Conservation (phyloP, 768 basidiomycete species). For the Crassisporium funariophilum region DNA sequence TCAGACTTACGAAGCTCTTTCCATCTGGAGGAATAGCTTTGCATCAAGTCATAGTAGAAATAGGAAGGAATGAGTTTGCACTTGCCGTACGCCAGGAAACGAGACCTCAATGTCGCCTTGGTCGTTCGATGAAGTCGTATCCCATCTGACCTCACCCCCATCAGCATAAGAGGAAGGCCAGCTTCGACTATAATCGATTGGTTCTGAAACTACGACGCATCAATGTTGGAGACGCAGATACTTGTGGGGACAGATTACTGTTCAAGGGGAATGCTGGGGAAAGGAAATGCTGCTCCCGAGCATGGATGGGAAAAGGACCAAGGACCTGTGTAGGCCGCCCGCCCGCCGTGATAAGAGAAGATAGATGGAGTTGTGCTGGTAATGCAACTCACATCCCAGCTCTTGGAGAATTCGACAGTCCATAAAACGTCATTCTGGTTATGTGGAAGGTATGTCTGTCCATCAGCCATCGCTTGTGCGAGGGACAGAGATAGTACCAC, state of each 20-base stretch:
- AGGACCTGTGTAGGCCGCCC: constrained; percentile 68
- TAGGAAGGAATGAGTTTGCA: background rate
- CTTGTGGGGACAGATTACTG: constrained; percentile 38
- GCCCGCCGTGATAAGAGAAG: too few relatives aligned
- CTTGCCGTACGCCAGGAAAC: constrained; percentile 63
- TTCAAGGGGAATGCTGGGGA: constrained; percentile 75
- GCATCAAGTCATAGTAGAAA: background rate
- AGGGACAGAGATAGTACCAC: too few relatives aligned
- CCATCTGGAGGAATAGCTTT: constrained; percentile 53
- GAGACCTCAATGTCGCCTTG: constrained; percentile 60
- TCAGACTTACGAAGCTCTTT: constrained; percentile 68
- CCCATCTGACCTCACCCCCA: constrained; percentile 62
- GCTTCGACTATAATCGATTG: constrained; percentile 47
- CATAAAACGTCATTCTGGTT: too few relatives aligned
- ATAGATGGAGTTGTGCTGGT: background rate
- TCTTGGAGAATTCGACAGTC: constrained; percentile 8
- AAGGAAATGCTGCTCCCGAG: constrained; percentile 82
- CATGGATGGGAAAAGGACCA: constrained; percentile 83
- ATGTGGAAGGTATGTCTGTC: background rate
- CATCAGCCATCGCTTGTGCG: background rate
- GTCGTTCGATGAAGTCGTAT: constrained; percentile 38
- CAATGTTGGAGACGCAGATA: constrained; percentile 4
- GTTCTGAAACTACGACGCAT: constrained; percentile 45
- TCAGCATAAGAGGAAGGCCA: constrained; percentile 76
- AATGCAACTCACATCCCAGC: constrained; percentile 41